phyloP scores from a whole-genome alignment of 345 rosid genomes.

The Melastoma malabathricum region DNA sequence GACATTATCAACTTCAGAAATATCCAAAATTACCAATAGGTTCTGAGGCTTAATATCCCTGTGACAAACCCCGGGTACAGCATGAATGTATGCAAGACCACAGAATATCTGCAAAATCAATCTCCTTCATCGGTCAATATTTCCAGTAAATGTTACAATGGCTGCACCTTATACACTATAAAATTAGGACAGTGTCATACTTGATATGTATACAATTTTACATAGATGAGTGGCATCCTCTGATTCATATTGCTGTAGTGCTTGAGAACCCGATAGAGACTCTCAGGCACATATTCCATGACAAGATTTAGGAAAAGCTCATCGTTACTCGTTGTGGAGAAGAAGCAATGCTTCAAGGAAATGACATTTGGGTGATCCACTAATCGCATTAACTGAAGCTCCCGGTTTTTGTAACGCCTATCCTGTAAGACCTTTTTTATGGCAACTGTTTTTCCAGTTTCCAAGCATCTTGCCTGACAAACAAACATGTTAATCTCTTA shows the following conservation, averaged over 20 bases:
- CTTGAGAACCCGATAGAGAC: conserved; percentile 35
- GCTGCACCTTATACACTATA: neutral
- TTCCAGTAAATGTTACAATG: conserved; percentile 1
- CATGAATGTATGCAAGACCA: conserved; percentile 74
- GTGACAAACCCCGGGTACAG: conserved; percentile 72
- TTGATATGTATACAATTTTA: conserved; percentile 51
- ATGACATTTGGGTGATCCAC: conserved; percentile 53
- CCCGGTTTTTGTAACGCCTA: conserved; percentile 48
- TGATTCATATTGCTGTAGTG: conserved; percentile 40
- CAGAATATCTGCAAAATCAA: conserved; percentile 53
- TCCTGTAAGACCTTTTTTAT: conserved; percentile 52
- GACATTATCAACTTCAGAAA: conserved; percentile 1
- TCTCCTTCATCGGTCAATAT: neutral
- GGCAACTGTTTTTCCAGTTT: conserved; percentile 47
- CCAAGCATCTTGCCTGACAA: conserved; percentile 43
- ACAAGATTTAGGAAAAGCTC: conserved; percentile 48
- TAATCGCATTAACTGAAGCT: conserved; percentile 48
- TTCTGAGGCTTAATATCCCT: conserved; percentile 94
- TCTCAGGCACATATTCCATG: conserved; percentile 49
- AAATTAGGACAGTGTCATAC: conserved; percentile 8
- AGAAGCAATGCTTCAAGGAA: conserved; percentile 43
- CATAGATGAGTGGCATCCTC: conserved; percentile 47
- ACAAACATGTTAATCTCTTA: conserved; percentile 3
- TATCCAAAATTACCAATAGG: conserved; percentile 42
- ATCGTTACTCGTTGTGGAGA: conserved; percentile 43